Conservation (phyloP, 176 grass and related monocot species). For the Carex pumila region DNA sequence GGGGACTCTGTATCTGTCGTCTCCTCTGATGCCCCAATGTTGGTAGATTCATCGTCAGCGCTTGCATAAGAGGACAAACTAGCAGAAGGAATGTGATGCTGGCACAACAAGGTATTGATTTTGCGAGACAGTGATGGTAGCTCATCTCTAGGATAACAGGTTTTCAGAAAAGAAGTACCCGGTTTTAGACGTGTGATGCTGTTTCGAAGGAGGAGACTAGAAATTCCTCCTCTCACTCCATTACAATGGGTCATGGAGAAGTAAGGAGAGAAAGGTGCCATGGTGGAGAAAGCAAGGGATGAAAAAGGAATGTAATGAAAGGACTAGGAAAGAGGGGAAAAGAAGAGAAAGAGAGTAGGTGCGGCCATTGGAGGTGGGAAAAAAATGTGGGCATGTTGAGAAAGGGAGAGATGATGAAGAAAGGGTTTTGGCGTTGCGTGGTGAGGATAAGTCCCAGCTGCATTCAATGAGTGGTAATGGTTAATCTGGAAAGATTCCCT, state of each 20-base stretch:
- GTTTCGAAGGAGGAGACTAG: slow-evolving; percentile 40
- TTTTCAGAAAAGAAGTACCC: slow-evolving; percentile 7
- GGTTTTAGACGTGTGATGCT: slow-evolving; percentile 27
- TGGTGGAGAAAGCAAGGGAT: not conserved
- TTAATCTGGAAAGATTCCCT: slow-evolving; percentile 44
- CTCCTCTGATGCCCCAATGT: slow-evolving; percentile 10
- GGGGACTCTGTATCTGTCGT: not conserved
- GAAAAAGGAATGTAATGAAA: not conserved
- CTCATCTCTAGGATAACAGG: not conserved
- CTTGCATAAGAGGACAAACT: slow-evolving; percentile 59
- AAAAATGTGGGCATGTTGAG: slow-evolving; percentile 32
- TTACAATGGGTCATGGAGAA: slow-evolving; percentile 51
- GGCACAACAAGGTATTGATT: not conserved
- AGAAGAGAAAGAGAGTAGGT: slow-evolving; percentile 20
- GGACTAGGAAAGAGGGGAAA: slow-evolving; percentile 30
- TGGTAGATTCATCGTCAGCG: slow-evolving; percentile 35
- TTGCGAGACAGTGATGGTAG: not conserved
- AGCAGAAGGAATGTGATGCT: slow-evolving; percentile 26
- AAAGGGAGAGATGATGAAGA: slow-evolving; percentile 18
- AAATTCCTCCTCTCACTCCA: slow-evolving; percentile 33
- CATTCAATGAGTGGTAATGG: slow-evolving; percentile 49
- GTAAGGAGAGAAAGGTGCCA: slow-evolving; percentile 67
- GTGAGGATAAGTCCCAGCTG: slow-evolving; percentile 24
- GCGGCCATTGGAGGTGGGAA: slow-evolving; percentile 36
- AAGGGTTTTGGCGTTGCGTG: slow-evolving; percentile 26